Evolutionary conservation across 345 rosid genomes (phyloP), one percentile per base, ranked within the genome.

Genomic region (Zanthoxylum bungeanum): DNA sequence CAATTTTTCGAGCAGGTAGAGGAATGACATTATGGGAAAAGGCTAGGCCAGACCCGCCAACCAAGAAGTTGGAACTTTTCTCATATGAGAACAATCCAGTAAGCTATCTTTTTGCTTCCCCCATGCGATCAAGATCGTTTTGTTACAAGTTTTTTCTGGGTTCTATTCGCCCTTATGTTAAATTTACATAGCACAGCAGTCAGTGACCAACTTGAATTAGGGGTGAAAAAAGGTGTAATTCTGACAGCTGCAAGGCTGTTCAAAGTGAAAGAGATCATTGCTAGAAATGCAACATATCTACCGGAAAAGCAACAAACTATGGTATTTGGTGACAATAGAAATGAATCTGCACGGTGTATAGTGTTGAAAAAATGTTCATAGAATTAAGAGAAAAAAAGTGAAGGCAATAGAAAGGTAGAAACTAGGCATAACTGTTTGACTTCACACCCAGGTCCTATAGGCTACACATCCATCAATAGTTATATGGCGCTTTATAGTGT

Each of bases 1-100:
- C 95, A 46, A 78, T 88, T 83, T 84, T 89, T 63, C 85, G 97
- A 74, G 96, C 95, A 9, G 96, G 95, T 37, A 85, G 93, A 83
- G 97, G 96, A 69, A 89, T 88, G 93, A 81, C 82, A 47, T 62
- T 88, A 22, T 88, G 93, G 95, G 93, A 86, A 66, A 89, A 83
- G 77, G 93, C 95, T 49, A 65, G 64, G 60, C 31, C 16, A 39
- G 83, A 83, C 22, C 78, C 78, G 3, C 95, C 87, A 28, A 83
- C 89, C 25, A 76, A 78, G 81, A 84, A 81, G 84, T 76, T 89
- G 67, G 87, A 89, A 79, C 87, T 92, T 71, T 92, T 88, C 82
- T 89, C 97, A 12, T 88, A 80, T 67, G 95, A 92, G 77, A 92
- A 88, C 78, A 84, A 88, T 78, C 86, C 84, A 24, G 97, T 88